Evolutionary conservation across 805 yeast genomes (phyloP).

Genomic region (Isabelozyma gotoi): DNA sequence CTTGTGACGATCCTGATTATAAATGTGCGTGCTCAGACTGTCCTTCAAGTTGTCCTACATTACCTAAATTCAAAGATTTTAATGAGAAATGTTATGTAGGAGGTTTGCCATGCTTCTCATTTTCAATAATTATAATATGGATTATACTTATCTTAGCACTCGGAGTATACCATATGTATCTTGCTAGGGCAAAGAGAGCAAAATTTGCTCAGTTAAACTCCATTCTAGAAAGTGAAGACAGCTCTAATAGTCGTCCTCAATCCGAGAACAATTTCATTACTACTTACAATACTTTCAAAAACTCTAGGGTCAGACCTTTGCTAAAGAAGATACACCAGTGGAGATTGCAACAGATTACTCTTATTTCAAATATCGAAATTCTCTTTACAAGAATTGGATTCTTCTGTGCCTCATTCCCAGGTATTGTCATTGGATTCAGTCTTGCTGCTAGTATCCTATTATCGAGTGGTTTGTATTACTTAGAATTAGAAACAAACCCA

Average conservation of each 20-base stretch:
- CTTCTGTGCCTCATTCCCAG: conserved; percentile 64
- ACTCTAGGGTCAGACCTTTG: neutral
- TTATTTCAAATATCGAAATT: conserved; percentile 14
- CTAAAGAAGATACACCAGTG: neutral
- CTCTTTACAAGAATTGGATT: conserved; percentile 52
- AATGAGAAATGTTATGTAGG: conserved; percentile 54
- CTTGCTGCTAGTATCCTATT: conserved; percentile 40
- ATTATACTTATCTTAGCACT: conserved; percentile 33
- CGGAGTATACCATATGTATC: conserved; percentile 39
- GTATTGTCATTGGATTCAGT: conserved; percentile 18
- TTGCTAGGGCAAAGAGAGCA: conserved; percentile 15
- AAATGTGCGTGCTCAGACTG: conserved; percentile 93
- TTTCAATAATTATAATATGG: conserved; percentile 57
- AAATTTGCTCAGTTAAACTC: conserved; percentile 1
- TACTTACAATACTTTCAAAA: neutral
- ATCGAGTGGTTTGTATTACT: conserved; percentile 50
- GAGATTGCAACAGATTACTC: conserved; percentile 1
- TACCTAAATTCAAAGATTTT: conserved; percentile 46
- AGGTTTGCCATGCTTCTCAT: conserved; percentile 69
- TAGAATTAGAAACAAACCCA: conserved; percentile 75
- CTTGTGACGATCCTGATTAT: conserved; percentile 66
- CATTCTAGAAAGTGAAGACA: conserved; percentile 11
- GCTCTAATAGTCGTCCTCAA: conserved; percentile 11
- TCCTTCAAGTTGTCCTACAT: conserved; percentile 69
- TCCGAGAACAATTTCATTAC: neutral